phyloP scores from a whole-genome alignment of 2,329 filamentous ascomycete genomes.

The Epichloe sylvatica region DNA sequence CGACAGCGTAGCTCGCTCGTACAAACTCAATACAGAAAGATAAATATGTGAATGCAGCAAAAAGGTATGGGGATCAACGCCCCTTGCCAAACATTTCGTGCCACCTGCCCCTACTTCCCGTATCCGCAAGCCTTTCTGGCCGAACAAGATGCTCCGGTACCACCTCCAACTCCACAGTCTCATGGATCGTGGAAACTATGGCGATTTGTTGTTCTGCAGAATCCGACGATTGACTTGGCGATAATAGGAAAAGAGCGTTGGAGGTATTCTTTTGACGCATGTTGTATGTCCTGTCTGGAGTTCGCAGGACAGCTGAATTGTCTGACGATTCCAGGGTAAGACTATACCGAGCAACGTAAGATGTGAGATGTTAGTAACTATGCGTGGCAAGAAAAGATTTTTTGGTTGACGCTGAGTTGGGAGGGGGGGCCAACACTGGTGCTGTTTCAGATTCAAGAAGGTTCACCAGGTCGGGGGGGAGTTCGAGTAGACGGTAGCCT shows the following conservation, averaged over 20 bases:
- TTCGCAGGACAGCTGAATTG: slow-evolving; percentile 36
- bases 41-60: background rate
- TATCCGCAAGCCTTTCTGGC: slow-evolving; percentile 15
- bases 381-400: background rate
- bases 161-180: slow-evolving; percentile 46
- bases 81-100: slow-evolving; percentile 42
- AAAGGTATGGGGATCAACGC: slow-evolving; percentile 15
- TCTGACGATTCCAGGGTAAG: slow-evolving; percentile 36
- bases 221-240: slow-evolving; percentile 13
- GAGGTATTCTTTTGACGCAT: slow-evolving; percentile 55
- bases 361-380: background rate
- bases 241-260: slow-evolving; percentile 47
- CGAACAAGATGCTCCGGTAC: slow-evolving; percentile 22
- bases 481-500: slow-evolving; percentile 47
- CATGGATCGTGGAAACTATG: slow-evolving; percentile 42
- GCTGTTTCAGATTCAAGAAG: slow-evolving; percentile 40
- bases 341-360: slow-evolving; percentile 15
- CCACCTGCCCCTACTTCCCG: slow-evolving; percentile 37
- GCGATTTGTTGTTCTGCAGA: slow-evolving; percentile 25
- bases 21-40: no score
- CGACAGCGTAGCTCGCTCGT: no score
- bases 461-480: slow-evolving; percentile 43
- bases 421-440: slow-evolving; percentile 32
- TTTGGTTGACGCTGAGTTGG: background rate
- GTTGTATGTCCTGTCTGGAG: slow-evolving; percentile 38